Base-by-base conservation (phyloP, 2,329 filamentous ascomycete genomes). In the Apiospora marii region DNA sequence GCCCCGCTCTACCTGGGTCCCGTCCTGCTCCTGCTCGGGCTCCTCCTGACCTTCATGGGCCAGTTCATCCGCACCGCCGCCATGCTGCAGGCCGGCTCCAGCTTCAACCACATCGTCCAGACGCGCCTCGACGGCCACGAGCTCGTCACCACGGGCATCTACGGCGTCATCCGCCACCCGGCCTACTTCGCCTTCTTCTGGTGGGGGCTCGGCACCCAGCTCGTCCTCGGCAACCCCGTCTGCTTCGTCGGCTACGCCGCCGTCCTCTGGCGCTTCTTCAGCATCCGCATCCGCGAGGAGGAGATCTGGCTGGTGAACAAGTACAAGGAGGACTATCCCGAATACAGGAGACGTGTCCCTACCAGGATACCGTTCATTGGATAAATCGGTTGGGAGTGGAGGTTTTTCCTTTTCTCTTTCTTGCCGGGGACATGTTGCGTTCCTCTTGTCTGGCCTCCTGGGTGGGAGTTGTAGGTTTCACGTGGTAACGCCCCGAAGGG, bases 171-270 rank as follows among this genome's bases (percentile, higher is more conserved):
- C 70, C 87, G 96, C 34, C 96, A 99, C 82, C 96, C 96, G 16
- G 93, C 93, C 73, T 99, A 99, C 83, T 98, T 98, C 85, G 96
- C 96, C 4, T 99, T 98, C 85, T 99, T 98, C 83, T 98, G 95
- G 91, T 99, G 96, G 96, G 94, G 94, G 0, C 80, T 98, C n/a
- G 96, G 96, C 6, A 98, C 95, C 16, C 96, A 99, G 86, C 80
- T 98, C 61, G 90, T 97, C 71, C 87, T 98, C 75, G 96, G 96
- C 24, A 99, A 99, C 83, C 83, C 89, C 12, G 76, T 97, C 2
- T 97, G 94, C 81, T 90, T 97, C 72, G 76, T 92, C 8, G 93
- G 84, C 1, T 98, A 97, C 84, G 83, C 90, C 0, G 81, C 88
- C 10, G 92, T 97, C 22, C 82, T 99, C 76, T 98, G 94, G 94